Percentiles rank a stretch among this genome's conserved stretches.
These are phyloP conservation scores for Neocucurbitaria cava DNA, from an alignment of 2,329 filamentous ascomycete species.

Conservation along the genomic window DNA sequence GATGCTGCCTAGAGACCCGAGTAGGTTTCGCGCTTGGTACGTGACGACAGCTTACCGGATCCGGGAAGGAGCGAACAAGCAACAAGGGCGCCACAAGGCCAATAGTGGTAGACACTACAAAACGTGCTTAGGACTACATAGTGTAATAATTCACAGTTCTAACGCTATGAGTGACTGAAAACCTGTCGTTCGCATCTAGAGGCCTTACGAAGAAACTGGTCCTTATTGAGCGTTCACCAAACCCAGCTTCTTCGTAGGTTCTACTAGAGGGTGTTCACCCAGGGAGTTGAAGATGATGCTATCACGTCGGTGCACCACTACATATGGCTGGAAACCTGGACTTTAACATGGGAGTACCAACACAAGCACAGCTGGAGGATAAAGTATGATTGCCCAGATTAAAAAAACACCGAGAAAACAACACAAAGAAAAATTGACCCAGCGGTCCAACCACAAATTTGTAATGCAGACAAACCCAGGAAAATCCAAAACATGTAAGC, in stretches of 20 bases:
- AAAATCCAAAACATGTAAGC: slow-evolving; percentile 42
- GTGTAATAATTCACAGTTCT: not conserved
- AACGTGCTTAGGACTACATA: not conserved
- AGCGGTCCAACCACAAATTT: slow-evolving; percentile 42
- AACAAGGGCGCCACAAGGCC: slow-evolving; percentile 3
- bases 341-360: too few species aligned
- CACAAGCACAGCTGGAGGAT: slow-evolving; percentile 8
- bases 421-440: slow-evolving; percentile 28
- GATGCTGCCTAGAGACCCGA: slow-evolving; percentile 18
- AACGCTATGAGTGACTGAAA: not conserved
- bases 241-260: too few species aligned
- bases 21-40: slow-evolving; percentile 11
- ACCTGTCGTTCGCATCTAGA: too few species aligned
- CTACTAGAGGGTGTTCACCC: too few species aligned
- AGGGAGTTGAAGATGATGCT: too few species aligned
- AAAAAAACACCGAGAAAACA: slow-evolving; percentile 34
- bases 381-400: slow-evolving; percentile 34
- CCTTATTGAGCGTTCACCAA: too few species aligned
- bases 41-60: slow-evolving; percentile 12
- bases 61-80: slow-evolving; percentile 3
- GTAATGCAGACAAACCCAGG: slow-evolving; percentile 29
- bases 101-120: not conserved
- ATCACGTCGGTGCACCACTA: too few species aligned
- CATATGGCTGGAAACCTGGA: too few species aligned
- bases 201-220: too few species aligned